Percentiles rank a stretch among this genome's conserved stretches.
These are phyloP conservation scores for Tarenaya hassleriana DNA, from an alignment of 345 rosid genomes.

Conservation along the genomic window DNA sequence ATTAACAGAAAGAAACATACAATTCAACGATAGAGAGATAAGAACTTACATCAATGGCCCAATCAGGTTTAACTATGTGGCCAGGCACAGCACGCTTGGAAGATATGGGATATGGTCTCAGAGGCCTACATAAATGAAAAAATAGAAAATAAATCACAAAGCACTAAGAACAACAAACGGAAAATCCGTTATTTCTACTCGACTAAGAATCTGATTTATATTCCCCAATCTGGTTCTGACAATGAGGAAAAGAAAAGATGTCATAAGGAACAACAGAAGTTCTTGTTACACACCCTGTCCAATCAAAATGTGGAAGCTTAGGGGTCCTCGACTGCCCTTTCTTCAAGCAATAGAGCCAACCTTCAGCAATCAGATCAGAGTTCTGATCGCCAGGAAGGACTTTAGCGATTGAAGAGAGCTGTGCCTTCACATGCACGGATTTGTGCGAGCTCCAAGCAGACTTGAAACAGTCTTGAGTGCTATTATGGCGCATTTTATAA, in stretches of 20 bases:
- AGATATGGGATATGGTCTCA: conserved; percentile 83
- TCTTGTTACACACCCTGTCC: conserved; percentile 71
- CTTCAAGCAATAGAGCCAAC: conserved; percentile 76
- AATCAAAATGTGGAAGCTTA: conserved; percentile 73
- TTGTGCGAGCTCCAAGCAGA: conserved; percentile 91
- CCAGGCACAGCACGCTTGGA: conserved; percentile 52
- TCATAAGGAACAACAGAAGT: not conserved
- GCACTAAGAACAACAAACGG: not conserved
- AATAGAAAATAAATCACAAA: conserved; percentile 8
- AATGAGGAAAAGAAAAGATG: not conserved
- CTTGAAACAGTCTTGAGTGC: conserved; percentile 95
- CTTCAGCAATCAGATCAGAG: conserved; percentile 39
- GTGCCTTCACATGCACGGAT: conserved; percentile 72
- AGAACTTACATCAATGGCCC: conserved; percentile 84
- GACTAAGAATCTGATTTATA: not conserved
- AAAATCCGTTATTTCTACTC: not conserved
- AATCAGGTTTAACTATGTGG: conserved; percentile 68
- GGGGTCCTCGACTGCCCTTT: conserved; percentile 61
- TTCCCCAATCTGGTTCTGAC: not conserved
- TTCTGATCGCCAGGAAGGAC: conserved; percentile 35
- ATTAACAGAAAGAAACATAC: not conserved
- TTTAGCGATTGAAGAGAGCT: conserved; percentile 41
- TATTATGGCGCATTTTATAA: conserved; percentile 22
- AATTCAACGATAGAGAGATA: not conserved
- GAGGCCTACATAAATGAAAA: conserved; percentile 38